Percentiles rank a stretch among this genome's conserved stretches.
phyloP scores from a whole-genome alignment of 2,329 filamentous ascomycete genomes.

The Xylaria sp. region DNA sequence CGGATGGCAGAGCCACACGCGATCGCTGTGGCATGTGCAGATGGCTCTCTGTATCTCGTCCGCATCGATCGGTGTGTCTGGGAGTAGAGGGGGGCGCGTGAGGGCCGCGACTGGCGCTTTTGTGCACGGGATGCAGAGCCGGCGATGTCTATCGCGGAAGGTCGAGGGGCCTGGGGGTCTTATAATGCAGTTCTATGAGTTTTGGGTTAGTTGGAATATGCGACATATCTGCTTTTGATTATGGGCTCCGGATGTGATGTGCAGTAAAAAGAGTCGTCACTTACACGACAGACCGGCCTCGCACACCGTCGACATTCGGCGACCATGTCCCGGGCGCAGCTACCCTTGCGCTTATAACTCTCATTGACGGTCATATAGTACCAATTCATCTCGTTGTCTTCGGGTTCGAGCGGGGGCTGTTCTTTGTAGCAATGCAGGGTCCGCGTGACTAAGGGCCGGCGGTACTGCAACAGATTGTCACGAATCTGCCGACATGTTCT shows the following conservation, averaged over 20 bases:
- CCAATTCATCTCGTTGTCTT: conserved; percentile 67
- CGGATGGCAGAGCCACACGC: conserved; percentile 85
- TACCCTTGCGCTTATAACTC: conserved; percentile 69
- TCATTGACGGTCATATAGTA: conserved; percentile 63
- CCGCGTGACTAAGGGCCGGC: conserved; percentile 74
- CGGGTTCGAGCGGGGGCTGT: conserved; percentile 61
- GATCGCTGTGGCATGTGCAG: conserved; percentile 63
- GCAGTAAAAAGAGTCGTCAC: conserved; percentile 42
- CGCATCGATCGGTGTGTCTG: conserved; percentile 60
- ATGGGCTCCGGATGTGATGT: background rate
- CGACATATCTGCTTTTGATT: too few species aligned
- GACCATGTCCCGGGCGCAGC: conserved; percentile 89
- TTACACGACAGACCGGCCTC: conserved; percentile 82
- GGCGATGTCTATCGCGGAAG: conserved; percentile 79
- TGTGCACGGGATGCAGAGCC: conserved; percentile 80
- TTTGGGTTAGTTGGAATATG: background rate
- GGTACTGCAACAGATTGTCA: conserved; percentile 80
- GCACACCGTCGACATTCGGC: conserved; percentile 82
- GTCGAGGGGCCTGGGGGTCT: conserved; percentile 77
- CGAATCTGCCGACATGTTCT: conserved; percentile 84
- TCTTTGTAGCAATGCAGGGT: conserved; percentile 87
- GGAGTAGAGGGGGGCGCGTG: conserved; percentile 55
- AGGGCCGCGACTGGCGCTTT: conserved; percentile 73
- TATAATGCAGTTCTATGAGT: conserved; percentile 82
- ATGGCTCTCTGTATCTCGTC: conserved; percentile 66